These are phyloP conservation scores for Nemania diffusa DNA, from an alignment of 2,329 filamentous ascomycete species.

Conservation along the genomic window DNA sequence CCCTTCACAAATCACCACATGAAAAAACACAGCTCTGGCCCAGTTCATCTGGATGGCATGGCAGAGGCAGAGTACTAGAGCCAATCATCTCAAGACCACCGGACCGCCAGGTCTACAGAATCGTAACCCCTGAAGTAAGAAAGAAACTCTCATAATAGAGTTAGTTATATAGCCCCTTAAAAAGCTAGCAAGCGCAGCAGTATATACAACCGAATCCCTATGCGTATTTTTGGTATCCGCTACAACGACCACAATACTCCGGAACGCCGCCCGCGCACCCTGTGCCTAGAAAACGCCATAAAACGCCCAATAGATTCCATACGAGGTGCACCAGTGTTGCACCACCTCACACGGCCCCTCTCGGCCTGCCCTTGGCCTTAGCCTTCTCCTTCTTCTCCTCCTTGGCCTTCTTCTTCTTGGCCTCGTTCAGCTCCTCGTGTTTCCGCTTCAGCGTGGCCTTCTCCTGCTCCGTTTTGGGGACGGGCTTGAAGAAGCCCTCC, in stretches of 20 bases:
- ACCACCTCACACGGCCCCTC: constrained; percentile 56
- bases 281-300: constrained; percentile 39
- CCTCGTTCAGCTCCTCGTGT: constrained; percentile 88
- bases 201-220: constrained; percentile 6
- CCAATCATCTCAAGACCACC: no score
- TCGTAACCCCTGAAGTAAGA: no score
- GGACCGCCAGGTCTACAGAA: no score
- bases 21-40: no score
- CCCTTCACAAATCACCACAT: no score
- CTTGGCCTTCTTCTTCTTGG: no score
- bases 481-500: constrained; percentile 95
- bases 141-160: constrained; percentile 18
- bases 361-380: constrained; percentile 86
- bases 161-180: constrained; percentile 22
- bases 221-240: constrained; percentile 39
- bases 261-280: constrained; percentile 41
- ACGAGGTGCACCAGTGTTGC: not conserved
- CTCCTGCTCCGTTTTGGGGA: constrained; percentile 88
- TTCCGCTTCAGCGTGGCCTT: constrained; percentile 90
- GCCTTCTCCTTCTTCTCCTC: constrained; percentile 96
- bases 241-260: constrained; percentile 26
- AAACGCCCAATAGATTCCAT: not conserved
- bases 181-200: constrained; percentile 14
- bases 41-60: no score
- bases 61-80: no score